A percentile compares a stretch with the other conserved stretches of the same genome.
These are phyloP conservation scores for Artemisia argyi DNA, from an alignment of 129 eudicot species.

Conservation along the genomic window DNA sequence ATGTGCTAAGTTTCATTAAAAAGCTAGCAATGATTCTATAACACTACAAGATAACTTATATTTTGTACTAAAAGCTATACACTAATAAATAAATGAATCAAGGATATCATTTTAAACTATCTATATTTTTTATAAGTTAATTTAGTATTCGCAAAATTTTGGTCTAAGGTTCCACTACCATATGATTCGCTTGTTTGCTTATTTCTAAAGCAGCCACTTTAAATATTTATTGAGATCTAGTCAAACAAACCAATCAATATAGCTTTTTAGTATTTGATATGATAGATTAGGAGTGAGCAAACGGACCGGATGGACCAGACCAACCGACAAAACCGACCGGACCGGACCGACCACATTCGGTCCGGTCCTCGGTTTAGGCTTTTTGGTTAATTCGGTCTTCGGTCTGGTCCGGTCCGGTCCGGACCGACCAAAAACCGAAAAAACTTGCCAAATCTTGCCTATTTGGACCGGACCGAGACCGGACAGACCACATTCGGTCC, in stretches of 20 bases:
- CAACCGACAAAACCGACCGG: too few relatives aligned
- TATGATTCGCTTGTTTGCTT: conserved; percentile 26
- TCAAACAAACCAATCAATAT: not conserved
- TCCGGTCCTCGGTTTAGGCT: too few relatives aligned
- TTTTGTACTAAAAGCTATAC: conserved; percentile 21
- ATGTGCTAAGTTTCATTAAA: conserved; percentile 16
- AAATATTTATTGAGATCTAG: conserved; percentile 11
- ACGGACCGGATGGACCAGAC: too few relatives aligned
- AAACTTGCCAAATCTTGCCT: too few relatives aligned
- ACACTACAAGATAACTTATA: conserved; percentile 27
- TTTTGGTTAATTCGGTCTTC: too few relatives aligned
- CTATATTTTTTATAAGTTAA: not conserved
- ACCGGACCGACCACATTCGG: too few relatives aligned
- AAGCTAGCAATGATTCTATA: conserved; percentile 14
- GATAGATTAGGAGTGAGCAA: too few relatives aligned
- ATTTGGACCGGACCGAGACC: too few relatives aligned
- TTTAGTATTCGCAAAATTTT: conserved; percentile 16
- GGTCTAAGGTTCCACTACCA: conserved; percentile 17
- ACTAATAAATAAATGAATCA: conserved; percentile 13
- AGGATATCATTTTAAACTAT: conserved; percentile 11
- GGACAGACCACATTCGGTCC: too few relatives aligned
- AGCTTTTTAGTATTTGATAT: not conserved
- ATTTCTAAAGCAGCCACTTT: conserved; percentile 27
- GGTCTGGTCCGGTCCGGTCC: too few relatives aligned
- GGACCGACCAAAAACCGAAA: too few relatives aligned